Evolutionary conservation across 768 basidiomycete genomes (phyloP).

Genomic region (Pleurotus eryngii): DNA sequence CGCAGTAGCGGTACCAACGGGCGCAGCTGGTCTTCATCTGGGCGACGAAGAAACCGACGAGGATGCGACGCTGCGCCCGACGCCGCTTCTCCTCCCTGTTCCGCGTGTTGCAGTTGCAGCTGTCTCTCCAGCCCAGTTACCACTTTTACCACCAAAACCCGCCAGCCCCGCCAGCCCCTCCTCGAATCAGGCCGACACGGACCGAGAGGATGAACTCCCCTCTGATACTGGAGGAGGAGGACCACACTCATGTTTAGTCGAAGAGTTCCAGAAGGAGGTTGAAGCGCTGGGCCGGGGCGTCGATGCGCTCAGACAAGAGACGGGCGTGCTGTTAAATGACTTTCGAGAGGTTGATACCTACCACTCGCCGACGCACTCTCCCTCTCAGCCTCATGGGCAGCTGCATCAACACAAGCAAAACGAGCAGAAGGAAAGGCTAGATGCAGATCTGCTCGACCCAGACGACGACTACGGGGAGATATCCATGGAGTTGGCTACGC

Average conservation of each 20-base stretch:
- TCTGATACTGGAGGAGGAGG: no score
- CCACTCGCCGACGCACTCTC: background rate
- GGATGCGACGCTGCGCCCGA: background rate
- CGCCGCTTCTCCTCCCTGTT: background rate
- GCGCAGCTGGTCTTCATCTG: no score
- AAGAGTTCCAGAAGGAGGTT: background rate
- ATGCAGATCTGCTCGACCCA: constrained; percentile 23
- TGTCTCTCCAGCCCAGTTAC: no score
- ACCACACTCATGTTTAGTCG: background rate
- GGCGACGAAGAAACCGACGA: background rate
- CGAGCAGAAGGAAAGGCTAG: no score
- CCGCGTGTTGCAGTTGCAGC: background rate
- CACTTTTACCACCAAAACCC: background rate
- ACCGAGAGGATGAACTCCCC: background rate
- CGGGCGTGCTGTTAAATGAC: background rate
- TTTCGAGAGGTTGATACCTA: background rate
- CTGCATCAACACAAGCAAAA: background rate
- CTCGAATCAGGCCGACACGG: background rate
- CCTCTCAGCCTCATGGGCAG: background rate
- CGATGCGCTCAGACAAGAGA: background rate
- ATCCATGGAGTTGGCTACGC: constrained; percentile 53
- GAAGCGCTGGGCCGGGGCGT: background rate
- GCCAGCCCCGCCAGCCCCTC: background rate
- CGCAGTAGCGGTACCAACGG: no score
- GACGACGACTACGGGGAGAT: constrained; percentile 35